Base-by-base conservation (phyloP, 305 asterid genomes). In the Euphrasia arctica region DNA sequence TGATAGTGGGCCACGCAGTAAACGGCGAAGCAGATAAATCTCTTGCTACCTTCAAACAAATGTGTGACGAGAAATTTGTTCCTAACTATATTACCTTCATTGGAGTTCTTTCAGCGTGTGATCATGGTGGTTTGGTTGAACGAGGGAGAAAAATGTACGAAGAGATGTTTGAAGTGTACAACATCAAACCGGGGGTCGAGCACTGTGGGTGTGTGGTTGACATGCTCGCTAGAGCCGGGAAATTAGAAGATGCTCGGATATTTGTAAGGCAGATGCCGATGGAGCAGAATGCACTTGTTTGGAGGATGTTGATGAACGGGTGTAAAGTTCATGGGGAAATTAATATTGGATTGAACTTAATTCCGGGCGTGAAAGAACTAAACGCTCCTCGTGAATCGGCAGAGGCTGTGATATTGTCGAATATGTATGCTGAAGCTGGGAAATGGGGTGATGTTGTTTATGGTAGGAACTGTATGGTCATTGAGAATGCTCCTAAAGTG, bases 161-260 rank as follows among this genome's bases (percentile, higher is more conserved):
- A 25, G 14, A 62, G 11, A 81, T 82, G 88, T 32, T 9, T 10
- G 50, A 70, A 18, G 72, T 62, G 9, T 80, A 78, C 73, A 32
- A 32, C 41, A 71, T 82, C 43, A 60, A 75, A 28, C 88, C 88
- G 0, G 51, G 60, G 72, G 74, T 78, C 42, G 72, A 77, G 77
- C 88, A 82, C 60, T 67, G 51, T 54, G 88, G 83, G 12, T 77
- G 83, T 27, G 64, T 82, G 66, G 78, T 82, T 8, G 82, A 80
- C 72, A 80, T 80, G 85, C 82, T 79, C 64, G 82, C 83, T 10
- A 70, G 83, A 71, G 76, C 81, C 28, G 88, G 85, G 47, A 82
- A 54, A 51, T 15, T 82, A 9, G 85, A 75, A 56, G 88, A 77
- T 31, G 83, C 85, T 60, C 71, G 27, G 54, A 47, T 4, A 14